A percentile compares a stretch with the other conserved stretches of the same genome.
Conservation (phyloP, 202 grass and related monocot genomes). For the Panicum virgatum region DNA sequence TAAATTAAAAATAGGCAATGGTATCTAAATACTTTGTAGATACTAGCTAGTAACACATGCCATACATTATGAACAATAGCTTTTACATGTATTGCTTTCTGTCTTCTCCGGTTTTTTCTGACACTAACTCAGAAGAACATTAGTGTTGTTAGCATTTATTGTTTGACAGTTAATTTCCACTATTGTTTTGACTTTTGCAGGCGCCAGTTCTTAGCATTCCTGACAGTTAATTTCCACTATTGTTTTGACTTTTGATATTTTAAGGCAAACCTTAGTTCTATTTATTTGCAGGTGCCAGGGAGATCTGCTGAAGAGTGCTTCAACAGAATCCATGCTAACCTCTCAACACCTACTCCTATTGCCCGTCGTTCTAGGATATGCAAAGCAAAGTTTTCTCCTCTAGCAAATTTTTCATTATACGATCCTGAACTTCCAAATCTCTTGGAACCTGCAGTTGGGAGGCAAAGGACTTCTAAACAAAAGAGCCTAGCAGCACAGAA, state of each 20-base stretch:
- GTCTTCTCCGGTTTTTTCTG: too few species aligned
- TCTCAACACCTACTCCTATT: constrained; percentile 63
- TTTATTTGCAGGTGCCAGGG: constrained; percentile 58
- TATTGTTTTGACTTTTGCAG: too few species aligned
- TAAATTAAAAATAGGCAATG: too few species aligned
- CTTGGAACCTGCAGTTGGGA: constrained; percentile 32
- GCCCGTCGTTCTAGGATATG: constrained; percentile 53
- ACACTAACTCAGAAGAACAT: too few species aligned
- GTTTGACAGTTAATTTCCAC: too few species aligned
- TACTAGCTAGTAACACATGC: too few species aligned
- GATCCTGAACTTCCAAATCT: constrained; percentile 46
- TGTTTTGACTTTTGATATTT: background rate
- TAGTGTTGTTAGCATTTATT: too few species aligned
- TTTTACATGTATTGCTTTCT: too few species aligned
- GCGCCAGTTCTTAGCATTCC: background rate
- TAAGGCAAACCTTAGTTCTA: background rate
- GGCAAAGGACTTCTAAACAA: constrained; percentile 47
- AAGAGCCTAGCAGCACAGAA: constrained; percentile 61
- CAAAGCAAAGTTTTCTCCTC: constrained; percentile 55
- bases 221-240: too few species aligned
- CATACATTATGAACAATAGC: too few species aligned
- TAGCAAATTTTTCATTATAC: constrained; percentile 59
- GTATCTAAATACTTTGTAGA: too few species aligned
- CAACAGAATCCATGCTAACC: constrained; percentile 67
- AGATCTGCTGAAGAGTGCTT: constrained; percentile 80